Evolutionary conservation across 2,329 filamentous ascomycete species (phyloP), one percentile per base, ranked within the genome.

Genomic region (Claviceps humidiphila): DNA sequence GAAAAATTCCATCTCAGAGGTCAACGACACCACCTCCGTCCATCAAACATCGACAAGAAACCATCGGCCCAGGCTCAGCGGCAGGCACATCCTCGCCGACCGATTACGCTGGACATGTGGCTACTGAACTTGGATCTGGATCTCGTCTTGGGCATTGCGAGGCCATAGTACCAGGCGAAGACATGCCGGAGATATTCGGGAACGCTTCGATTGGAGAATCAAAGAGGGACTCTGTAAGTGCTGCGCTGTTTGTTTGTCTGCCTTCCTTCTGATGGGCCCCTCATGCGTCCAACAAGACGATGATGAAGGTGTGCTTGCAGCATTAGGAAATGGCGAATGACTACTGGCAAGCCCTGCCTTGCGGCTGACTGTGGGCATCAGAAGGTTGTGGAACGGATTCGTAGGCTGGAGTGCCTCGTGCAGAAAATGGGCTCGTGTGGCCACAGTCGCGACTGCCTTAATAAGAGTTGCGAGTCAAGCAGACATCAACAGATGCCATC

Each of bases 361-460:
- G 30, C 30, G 9, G 38, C 50, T 51, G 38, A 51, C 37, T 14
- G 8, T 42, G 13, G 9, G 20, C 2, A 39, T n/a, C 30, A 54
- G 41, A 53, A 58, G 20, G 26, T 58, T 9, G 51, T 40, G 8
- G 20, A 51, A 52, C 49, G 54, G 9, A 52, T 56, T 30, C 50
- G 43, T 7, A 26, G 50, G 17, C 52, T 56, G 17, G 54, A 56
- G 40, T 49, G 38, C 20, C 50, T 56, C 24, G 48, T 56, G 22
- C 39, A 53, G 22, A 41, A 51, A 42, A 37, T 51, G 22, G 45
- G 44, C 22, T 47, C 24, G 20, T 34, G 30, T 17, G 38, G 6
- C 24, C 20, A 40, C n/a, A 22, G 39, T 39, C 11, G 30, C 9
- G 22, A 42, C 24, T 39, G 48, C 6, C 37, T 17, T 8, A 4